phyloP scores from a whole-genome alignment of 495 filamentous ascomycete genomes.

The Daldinia loculata region DNA sequence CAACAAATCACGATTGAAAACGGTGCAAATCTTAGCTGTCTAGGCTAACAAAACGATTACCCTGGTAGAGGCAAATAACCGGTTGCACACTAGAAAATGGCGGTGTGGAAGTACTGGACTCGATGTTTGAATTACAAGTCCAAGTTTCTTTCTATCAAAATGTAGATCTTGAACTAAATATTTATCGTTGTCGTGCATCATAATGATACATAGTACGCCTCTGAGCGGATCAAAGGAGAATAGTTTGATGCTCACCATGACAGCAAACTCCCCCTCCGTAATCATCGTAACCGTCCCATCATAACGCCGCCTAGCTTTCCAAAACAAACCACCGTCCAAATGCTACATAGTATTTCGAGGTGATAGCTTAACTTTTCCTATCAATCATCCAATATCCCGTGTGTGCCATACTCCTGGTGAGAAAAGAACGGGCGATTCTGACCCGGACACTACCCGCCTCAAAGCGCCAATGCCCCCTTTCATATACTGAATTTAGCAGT shows the following conservation, averaged over 20 bases:
- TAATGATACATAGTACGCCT: conserved; percentile 36
- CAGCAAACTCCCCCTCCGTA: not conserved
- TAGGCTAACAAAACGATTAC: conserved; percentile 13
- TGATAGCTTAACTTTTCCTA: conserved; percentile 6
- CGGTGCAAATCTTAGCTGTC: conserved; percentile 7
- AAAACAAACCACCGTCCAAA: conserved; percentile 17
- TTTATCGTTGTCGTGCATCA: conserved; percentile 29
- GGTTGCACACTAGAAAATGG: conserved; percentile 12
- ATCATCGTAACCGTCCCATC: conserved; percentile 5
- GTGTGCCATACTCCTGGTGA: not conserved
- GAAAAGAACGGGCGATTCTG: not conserved
- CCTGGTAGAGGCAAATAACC: conserved; percentile 4
- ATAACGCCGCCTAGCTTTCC: conserved; percentile 32
- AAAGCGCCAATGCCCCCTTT: conserved; percentile 25
- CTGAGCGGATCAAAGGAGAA: conserved; percentile 24
- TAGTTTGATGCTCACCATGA: conserved; percentile 19
- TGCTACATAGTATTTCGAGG: conserved; percentile 7
- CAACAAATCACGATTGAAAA: not conserved
- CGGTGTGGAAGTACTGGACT: conserved; percentile 21
- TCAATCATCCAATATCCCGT: not conserved
- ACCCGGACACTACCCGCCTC: conserved; percentile 17
- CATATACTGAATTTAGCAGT: conserved; percentile 14
- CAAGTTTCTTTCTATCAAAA: conserved; percentile 35
- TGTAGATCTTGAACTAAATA: conserved; percentile 18
- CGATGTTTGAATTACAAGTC: conserved; percentile 14